A percentile compares a stretch with the other conserved stretches of the same genome.
These are phyloP conservation scores for Arbutus unedo DNA, from an alignment of 148 eudicot species.

Conservation along the genomic window DNA sequence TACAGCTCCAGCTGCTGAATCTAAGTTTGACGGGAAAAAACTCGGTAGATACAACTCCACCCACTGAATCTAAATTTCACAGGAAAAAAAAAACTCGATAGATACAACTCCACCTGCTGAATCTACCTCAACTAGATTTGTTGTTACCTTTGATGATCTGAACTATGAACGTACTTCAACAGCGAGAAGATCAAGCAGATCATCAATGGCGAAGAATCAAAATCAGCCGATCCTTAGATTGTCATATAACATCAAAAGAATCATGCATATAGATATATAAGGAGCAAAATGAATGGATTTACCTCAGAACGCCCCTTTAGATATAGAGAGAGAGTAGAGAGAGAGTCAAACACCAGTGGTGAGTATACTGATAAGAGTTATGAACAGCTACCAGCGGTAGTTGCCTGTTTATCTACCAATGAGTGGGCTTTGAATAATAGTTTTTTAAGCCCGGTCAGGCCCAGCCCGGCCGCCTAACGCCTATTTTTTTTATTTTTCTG, in stretches of 20 bases:
- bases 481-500: background rate
- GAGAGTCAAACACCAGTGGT: background rate
- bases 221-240: background rate
- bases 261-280: background rate
- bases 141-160: background rate
- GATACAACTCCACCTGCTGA: background rate
- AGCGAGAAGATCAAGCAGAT: slow-evolving; percentile 4
- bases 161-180: background rate
- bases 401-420: background rate
- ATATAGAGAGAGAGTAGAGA: background rate
- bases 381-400: background rate
- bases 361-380: background rate
- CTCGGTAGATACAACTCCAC: too few relatives aligned
- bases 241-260: background rate
- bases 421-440: background rate
- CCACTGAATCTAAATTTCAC: too few relatives aligned
- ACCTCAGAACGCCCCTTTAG: slow-evolving; percentile 22
- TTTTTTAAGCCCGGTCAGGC: background rate
- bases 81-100: slow-evolving; percentile 1
- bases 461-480: background rate
- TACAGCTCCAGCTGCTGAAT: too few relatives aligned
- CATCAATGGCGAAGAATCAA: background rate
- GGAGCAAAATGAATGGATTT: background rate
- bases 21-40: too few relatives aligned
- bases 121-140: background rate